Base-by-base conservation (phyloP, 2,329 filamentous ascomycete genomes). In the Aspergillus versicolor region DNA sequence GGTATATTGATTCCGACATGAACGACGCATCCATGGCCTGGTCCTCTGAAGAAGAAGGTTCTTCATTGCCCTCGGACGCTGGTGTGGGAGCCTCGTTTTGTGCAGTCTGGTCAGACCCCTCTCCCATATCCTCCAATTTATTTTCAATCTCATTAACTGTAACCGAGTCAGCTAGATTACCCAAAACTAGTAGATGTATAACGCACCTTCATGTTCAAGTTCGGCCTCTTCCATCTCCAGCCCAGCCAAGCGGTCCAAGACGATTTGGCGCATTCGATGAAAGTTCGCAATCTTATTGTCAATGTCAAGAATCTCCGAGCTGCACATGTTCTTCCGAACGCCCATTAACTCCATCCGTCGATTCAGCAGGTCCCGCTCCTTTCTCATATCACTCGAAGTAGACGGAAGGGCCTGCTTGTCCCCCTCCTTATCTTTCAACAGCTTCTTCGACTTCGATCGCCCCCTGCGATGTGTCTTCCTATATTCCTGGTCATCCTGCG, bases 1-100 rank as follows among this genome's bases (percentile, higher is more conserved):
- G 90, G 73, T 97, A 99, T 65, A 99, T 91, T 12, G 92, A 97
- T 73, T 97, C 91, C 3, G 94, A 97, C 94, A 97, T 97, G 79
- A 97, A 99, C 1, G 84, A 83, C 5, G 79, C 79, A 63, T 82
- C 79, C 67, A 78, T 77, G 47, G 76, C 76, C 57, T 75, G 72
- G 40, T 77, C 79, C 66, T 88, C 75, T 70, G 89, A 76, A 63
- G 82, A 58, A 75, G 84, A 73, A 62, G 81, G 60, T 59, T 79
- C 61, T 66, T 86, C 77, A 24, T 73, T 71, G 12, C 57, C 65
- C 43, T 74, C 73, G 17, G 63, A 72, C 52, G 68, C 72, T 7
- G 72, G 72, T 42, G 71, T 77, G 22, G 68, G 72, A 32, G 64
- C 60, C 11, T 66, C 57, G 13, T 69, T 62, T 30, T 73, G 69